Base-by-base conservation (phyloP, 2,329 filamentous ascomycete species). In the Fusarium azukiicola region DNA sequence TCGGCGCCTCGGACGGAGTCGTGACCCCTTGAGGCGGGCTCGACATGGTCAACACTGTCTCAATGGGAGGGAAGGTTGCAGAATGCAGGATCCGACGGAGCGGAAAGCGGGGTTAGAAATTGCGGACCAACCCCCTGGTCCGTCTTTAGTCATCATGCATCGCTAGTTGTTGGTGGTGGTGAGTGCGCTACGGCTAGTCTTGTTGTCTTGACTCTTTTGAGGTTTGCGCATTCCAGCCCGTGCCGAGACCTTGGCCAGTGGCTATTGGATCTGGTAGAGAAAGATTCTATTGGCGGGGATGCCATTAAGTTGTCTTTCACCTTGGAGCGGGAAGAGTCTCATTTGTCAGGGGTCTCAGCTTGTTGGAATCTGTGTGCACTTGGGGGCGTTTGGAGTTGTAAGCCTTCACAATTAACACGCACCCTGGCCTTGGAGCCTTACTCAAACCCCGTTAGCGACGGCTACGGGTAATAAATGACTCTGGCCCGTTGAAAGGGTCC, bases 91-190 rank as follows among this genome's bases (percentile, higher is more conserved):
- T 58, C 32, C 54, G 21, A 40, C 36, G 5, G 54, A 11, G 38
- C 54, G 54, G 54, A 58, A 38, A 58, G 54, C 54, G 54, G 54
- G 54, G 54, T 58, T 58, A 17, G 21, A 36, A 9, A 58, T 58
- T 58, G 54, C 32, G 54, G 32, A 40, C 54, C 54, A 40, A 58
- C 21, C 42, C 42, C 52, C 19, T 38, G 32, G 54, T 32, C 54
- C 38, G 32, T 16, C n/a, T 58, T 58, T 58, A 58, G 54, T 58
- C 54, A 58, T 58, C 54, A 58, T 58, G 54, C 54, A 58, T 40
- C 54, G n/a, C 13, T 58, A 11, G 32, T 6, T 58, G 54, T 58
- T 36, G 21, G 54, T 58, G 54, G 54, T 58, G 54, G 54, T 58
- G 54, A 58, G n/a, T n/a, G 54, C 32, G 54, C 54, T 21, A 58